Evolutionary conservation across 192 early-diverging fungal species (phyloP).

Genomic region (Podila minutissima): DNA sequence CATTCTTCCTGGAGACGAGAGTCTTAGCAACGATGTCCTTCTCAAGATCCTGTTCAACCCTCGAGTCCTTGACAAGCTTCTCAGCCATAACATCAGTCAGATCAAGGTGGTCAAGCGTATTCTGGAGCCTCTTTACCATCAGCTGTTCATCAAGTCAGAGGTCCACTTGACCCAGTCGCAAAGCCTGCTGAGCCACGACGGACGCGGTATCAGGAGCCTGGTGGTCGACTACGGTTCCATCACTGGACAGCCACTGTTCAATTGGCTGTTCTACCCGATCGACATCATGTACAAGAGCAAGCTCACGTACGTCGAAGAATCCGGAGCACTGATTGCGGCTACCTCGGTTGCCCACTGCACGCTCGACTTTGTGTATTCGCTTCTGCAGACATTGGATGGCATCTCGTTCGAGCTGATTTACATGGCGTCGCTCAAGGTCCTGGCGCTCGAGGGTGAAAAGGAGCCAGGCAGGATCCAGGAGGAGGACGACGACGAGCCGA

Average conservation of each 20-base stretch:
- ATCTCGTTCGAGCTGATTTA: constrained; percentile 47
- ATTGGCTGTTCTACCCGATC: constrained; percentile 50
- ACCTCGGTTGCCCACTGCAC: constrained; percentile 34
- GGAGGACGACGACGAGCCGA: constrained; percentile 7
- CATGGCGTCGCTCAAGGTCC: constrained; percentile 32
- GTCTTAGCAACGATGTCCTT: constrained; percentile 36
- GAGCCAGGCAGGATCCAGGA: constrained; percentile 10
- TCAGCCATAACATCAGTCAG: constrained; percentile 31
- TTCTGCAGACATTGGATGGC: constrained; percentile 44
- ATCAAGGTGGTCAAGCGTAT: constrained; percentile 35
- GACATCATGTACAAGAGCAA: constrained; percentile 34
- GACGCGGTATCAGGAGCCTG: constrained; percentile 31
- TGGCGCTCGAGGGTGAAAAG: constrained; percentile 36
- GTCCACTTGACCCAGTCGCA: constrained; percentile 26
- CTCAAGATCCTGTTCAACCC: constrained; percentile 38
- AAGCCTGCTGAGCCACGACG: constrained; percentile 34
- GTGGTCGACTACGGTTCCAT: constrained; percentile 40
- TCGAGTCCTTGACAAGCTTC: constrained; percentile 36
- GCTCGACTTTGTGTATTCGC: constrained; percentile 40
- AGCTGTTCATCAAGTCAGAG: constrained; percentile 32
- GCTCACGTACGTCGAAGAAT: constrained; percentile 46
- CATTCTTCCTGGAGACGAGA: constrained; percentile 43
- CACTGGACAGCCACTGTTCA: constrained; percentile 43
- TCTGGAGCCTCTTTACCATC: constrained; percentile 37
- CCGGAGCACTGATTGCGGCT: constrained; percentile 41